These are phyloP conservation scores for Podochytrium sp. DNA, from an alignment of 192 early-diverging fungal species.

Conservation along the genomic window DNA sequence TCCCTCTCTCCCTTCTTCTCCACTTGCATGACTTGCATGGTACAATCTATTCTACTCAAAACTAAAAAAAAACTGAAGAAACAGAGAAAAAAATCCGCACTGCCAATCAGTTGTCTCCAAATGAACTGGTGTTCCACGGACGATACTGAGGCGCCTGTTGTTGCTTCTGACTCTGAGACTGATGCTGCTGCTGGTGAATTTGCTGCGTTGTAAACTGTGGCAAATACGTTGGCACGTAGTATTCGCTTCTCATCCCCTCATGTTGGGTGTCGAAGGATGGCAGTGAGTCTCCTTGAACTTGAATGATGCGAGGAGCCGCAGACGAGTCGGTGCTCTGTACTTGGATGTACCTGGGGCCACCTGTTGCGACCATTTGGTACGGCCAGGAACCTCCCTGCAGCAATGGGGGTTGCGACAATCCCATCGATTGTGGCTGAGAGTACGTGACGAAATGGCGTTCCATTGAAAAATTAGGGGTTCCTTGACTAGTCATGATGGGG, in stretches of 20 bases:
- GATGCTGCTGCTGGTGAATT: background rate
- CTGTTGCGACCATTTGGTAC: conserved; percentile 9
- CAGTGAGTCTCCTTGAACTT: conserved; percentile 15
- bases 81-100: background rate
- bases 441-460: conserved; percentile 20
- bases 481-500: conserved; percentile 26
- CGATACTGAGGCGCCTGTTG: conserved; percentile 7
- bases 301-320: conserved; percentile 9
- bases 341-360: conserved; percentile 10
- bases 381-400: background rate
- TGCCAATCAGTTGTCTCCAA: background rate
- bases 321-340: background rate
- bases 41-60: background rate
- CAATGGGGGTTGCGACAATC: background rate
- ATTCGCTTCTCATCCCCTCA: background rate
- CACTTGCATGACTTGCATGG: no score
- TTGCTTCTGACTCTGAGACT: background rate
- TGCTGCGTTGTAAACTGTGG: conserved; percentile 16
- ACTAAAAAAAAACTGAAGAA: background rate
- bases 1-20: no score
- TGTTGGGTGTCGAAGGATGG: background rate
- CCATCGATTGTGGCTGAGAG: background rate
- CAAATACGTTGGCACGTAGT: conserved; percentile 7
- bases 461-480: background rate
- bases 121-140: conserved; percentile 1